phyloP scores from a whole-genome alignment of 371 early-diverging fungal genomes.

The Mortierella sp. region DNA sequence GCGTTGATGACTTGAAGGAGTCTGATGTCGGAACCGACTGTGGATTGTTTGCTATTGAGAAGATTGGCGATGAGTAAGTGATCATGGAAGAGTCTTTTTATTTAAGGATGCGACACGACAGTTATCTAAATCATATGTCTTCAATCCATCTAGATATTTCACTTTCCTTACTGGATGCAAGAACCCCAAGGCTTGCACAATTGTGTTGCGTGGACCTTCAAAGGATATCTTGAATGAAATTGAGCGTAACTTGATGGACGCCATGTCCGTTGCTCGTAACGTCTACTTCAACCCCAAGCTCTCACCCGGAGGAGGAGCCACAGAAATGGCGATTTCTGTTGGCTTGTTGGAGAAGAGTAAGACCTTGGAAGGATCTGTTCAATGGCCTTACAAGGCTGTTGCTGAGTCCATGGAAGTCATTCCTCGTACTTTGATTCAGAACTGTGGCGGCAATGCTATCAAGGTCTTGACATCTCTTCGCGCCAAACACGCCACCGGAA shows the following conservation, averaged over 20 bases:
- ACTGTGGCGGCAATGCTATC: conserved; percentile 99
- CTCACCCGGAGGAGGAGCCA: conserved; percentile 99
- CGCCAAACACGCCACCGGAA: conserved; percentile 94
- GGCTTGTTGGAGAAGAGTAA: conserved; percentile 92
- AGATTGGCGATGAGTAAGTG: conserved; percentile 98
- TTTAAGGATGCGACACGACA: no score
- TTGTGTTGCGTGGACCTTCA: conserved; percentile 98
- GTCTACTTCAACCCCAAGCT: conserved; percentile 95
- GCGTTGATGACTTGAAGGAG: conserved; percentile 97
- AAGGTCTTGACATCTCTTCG: conserved; percentile 94
- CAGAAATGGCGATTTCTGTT: conserved; percentile 98
- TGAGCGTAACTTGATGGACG: conserved; percentile 99
- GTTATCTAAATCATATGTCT: background rate
- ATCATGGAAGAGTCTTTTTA: background rate
- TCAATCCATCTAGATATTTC: conserved; percentile 73
- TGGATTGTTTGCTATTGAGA: conserved; percentile 96
- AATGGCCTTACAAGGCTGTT: conserved; percentile 96
- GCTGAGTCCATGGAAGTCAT: conserved; percentile 99
- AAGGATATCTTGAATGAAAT: conserved; percentile 99
- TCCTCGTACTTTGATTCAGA: conserved; percentile 98
- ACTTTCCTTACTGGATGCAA: conserved; percentile 96
- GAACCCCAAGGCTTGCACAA: conserved; percentile 99
- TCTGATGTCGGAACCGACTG: conserved; percentile 96
- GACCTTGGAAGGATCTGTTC: conserved; percentile 90
- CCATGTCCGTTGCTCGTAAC: conserved; percentile 99